Evolutionary conservation across 1,139 yeast species (phyloP), one percentile per base, ranked within the genome.

Genomic region (Wickerhamomyces sp.): DNA sequence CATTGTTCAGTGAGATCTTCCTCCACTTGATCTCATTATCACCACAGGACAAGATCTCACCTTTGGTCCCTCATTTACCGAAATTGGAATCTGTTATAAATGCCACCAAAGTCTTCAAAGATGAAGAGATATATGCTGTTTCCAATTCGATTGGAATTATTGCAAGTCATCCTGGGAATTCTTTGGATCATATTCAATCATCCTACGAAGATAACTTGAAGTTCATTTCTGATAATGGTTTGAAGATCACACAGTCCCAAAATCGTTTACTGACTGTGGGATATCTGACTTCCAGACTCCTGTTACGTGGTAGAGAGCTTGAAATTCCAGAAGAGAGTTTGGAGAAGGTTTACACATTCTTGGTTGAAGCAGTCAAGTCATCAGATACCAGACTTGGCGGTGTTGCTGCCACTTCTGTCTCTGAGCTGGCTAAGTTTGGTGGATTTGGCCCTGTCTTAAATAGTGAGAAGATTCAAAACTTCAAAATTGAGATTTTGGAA

Each of bases 371-470:
- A 2, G 22, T 62, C 6, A 38, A 36, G 4, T 43, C 49, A 0
- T 28, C 28, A 8, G 39, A 35, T 40, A 36, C 38, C 3, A 41
- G 38, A 16, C 16, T 44, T 3, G 46, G 38, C 57, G 51, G 56
- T 42, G 50, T 61, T 1, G 65, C 74, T 0, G 49, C 76, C 4
- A 74, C 67, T 15, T 59, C 75, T 6, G 39, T 82, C 5, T 62
- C 73, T 6, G 84, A 84, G 48, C 48, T 85, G 14, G 61, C 81
- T 0, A 66, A 75, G 23, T 82, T 65, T 60, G 91, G 89, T 2
- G 70, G 69, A 1, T 53, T 81, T 23, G 71, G 72, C 0, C 65
- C 68, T 14, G 14, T 32, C 12, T 14, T 58, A 6, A 11, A 37
- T 41, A 16, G 36, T 12, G 42, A 42, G 8, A 33, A 37, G 9